A percentile compares a stretch with the other conserved stretches of the same genome.
Conservation (phyloP, 2,329 filamentous ascomycete genomes). For the Diaporthe capsici region DNA sequence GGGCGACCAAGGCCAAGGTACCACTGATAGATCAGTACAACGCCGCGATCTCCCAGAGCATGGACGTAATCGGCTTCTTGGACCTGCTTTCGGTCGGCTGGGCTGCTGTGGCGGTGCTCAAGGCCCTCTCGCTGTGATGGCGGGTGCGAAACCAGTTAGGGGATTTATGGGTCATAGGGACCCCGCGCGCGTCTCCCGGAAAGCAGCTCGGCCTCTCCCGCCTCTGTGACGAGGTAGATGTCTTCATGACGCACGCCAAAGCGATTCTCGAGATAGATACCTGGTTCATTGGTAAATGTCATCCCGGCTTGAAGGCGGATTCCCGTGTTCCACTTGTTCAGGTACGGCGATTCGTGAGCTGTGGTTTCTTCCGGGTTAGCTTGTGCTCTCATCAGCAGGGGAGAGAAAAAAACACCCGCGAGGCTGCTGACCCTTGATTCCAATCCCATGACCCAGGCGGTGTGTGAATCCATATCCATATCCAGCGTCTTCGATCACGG, state of each 20-base stretch:
- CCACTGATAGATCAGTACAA: slow-evolving; percentile 50
- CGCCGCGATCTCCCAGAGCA: slow-evolving; percentile 48
- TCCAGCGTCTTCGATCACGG: slow-evolving; percentile 69
- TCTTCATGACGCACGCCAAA: slow-evolving; percentile 77
- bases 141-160: not conserved
- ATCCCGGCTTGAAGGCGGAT: slow-evolving; percentile 67
- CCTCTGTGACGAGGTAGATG: slow-evolving; percentile 68
- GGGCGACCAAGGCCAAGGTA: slow-evolving; percentile 48
- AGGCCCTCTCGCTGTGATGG: slow-evolving; percentile 41
- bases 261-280: slow-evolving; percentile 70
- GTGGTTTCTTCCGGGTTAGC: slow-evolving; percentile 25
- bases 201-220: slow-evolving; percentile 67
- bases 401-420: not conserved
- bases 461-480: slow-evolving; percentile 74
- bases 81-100: slow-evolving; percentile 45
- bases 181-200: slow-evolving; percentile 65
- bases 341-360: slow-evolving; percentile 74
- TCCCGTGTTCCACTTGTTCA: slow-evolving; percentile 72
- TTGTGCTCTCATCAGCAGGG: not conserved
- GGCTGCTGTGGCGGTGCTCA: slow-evolving; percentile 45
- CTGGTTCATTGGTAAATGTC: slow-evolving; percentile 75
- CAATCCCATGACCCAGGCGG: slow-evolving; percentile 74
- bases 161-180: slow-evolving; percentile 64
- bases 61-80: slow-evolving; percentile 44
- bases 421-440: slow-evolving; percentile 66